Percentiles rank a stretch among this genome's conserved stretches.
Conservation (phyloP, 176 grass and related monocot species). For the Triticum urartu region DNA sequence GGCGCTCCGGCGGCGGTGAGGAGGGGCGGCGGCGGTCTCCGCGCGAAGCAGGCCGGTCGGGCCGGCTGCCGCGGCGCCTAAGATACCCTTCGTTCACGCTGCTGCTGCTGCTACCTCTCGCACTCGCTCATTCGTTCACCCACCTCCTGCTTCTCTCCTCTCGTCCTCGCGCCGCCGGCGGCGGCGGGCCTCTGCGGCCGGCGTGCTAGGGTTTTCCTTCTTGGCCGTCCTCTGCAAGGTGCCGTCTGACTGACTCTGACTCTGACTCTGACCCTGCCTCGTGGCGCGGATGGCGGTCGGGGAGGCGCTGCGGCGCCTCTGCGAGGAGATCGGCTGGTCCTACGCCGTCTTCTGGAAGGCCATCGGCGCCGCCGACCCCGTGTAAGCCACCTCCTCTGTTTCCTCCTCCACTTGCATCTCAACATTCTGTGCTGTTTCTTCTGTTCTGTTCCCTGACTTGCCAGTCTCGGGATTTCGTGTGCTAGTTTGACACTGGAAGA, state of each 20-base stretch:
- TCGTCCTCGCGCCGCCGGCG: neutral
- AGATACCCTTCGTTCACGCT: slow-evolving; percentile 15
- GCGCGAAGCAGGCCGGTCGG: slow-evolving; percentile 82
- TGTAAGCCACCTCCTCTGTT: slow-evolving; percentile 46
- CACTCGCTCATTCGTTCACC: neutral
- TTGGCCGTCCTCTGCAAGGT: neutral
- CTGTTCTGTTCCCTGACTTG: neutral
- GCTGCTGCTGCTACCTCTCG: neutral
- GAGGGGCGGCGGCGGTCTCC: slow-evolving; percentile 54
- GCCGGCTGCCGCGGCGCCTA: slow-evolving; percentile 92
- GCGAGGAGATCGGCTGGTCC: slow-evolving; percentile 91
- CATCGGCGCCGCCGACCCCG: slow-evolving; percentile 58
- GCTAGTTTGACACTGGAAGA: neutral
- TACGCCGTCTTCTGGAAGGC: slow-evolving; percentile 97
- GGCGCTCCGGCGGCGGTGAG: slow-evolving; percentile 34
- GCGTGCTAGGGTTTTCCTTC: slow-evolving; percentile 22
- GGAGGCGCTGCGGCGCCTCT: slow-evolving; percentile 73
- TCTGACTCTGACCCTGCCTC: neutral
- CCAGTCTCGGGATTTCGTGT: neutral
- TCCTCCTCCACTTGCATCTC: slow-evolving; percentile 4
- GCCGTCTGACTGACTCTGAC: neutral
- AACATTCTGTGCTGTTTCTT: neutral
- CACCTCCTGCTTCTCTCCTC: neutral
- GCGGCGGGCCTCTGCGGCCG: slow-evolving; percentile 7
- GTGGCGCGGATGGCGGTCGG: slow-evolving; percentile 55